Percentiles rank a stretch among this genome's conserved stretches.
Evolutionary conservation across 2,329 filamentous ascomycete species (phyloP).

Genomic region (Cladosporium sp.): DNA sequence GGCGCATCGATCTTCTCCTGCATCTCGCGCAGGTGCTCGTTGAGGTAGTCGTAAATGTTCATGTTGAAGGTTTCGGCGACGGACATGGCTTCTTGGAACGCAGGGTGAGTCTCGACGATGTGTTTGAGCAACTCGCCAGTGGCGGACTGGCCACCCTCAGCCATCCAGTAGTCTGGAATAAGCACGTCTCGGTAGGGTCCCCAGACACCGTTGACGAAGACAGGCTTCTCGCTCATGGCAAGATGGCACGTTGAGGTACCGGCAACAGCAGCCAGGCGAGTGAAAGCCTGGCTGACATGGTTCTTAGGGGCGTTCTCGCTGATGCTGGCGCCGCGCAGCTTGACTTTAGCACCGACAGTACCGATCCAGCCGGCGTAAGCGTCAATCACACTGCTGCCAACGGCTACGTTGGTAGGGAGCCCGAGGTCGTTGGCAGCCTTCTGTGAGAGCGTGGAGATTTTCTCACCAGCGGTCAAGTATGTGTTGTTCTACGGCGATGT

Average conservation of each 20-base stretch:
- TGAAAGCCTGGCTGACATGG: slow-evolving; percentile 88
- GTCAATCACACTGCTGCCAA: slow-evolving; percentile 95
- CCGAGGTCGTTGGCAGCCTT: slow-evolving; percentile 79
- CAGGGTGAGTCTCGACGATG: slow-evolving; percentile 90
- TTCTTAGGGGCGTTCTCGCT: slow-evolving; percentile 65
- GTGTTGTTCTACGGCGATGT: slow-evolving; percentile 68
- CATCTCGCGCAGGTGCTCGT: slow-evolving; percentile 75
- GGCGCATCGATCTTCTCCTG: slow-evolving; percentile 63
- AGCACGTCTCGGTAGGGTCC: slow-evolving; percentile 93
- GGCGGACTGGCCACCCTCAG: slow-evolving; percentile 92
- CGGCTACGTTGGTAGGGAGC: slow-evolving; percentile 76
- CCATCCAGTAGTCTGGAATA: slow-evolving; percentile 89
- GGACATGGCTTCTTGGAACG: slow-evolving; percentile 72
- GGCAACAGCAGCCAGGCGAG: slow-evolving; percentile 84
- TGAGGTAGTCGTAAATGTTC: slow-evolving; percentile 94
- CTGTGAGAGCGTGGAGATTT: slow-evolving; percentile 77
- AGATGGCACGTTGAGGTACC: slow-evolving; percentile 97
- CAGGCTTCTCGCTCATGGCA: slow-evolving; percentile 86
- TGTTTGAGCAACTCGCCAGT: slow-evolving; percentile 93
- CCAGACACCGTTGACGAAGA: slow-evolving; percentile 95
- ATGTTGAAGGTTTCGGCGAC: slow-evolving; percentile 74
- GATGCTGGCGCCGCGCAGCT: slow-evolving; percentile 48
- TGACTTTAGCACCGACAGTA: slow-evolving; percentile 93
- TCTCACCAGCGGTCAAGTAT: slow-evolving; percentile 85
- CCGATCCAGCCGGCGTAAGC: slow-evolving; percentile 98